Percentiles rank a stretch among this genome's conserved stretches.
These are phyloP conservation scores for Kodamaea laetipori DNA, from an alignment of 805 yeast genomes.

Conservation along the genomic window DNA sequence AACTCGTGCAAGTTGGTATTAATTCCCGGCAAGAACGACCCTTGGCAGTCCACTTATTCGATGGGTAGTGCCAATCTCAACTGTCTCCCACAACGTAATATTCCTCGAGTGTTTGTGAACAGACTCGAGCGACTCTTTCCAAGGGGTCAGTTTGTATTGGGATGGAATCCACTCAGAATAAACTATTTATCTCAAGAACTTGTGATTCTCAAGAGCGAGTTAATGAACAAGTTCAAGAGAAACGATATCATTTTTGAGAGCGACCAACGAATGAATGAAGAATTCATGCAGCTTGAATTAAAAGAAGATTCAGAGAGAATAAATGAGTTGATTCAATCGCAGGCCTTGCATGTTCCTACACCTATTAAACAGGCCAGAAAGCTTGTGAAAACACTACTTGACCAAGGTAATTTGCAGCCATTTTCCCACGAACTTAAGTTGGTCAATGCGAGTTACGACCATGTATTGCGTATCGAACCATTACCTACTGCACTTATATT, in stretches of 20 bases:
- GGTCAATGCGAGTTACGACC: constrained; percentile 69
- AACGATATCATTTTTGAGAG: constrained; percentile 61
- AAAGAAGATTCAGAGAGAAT: constrained; percentile 23
- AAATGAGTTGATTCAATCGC: constrained; percentile 19
- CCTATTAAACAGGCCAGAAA: constrained; percentile 63
- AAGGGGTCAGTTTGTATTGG: constrained; percentile 36
- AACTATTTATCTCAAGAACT: constrained; percentile 85
- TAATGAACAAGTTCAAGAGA: constrained; percentile 68
- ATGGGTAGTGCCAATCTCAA: constrained; percentile 50
- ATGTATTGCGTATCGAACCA: constrained; percentile 70
- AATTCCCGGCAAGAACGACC: constrained; percentile 90
- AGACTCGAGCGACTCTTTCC: constrained; percentile 61
- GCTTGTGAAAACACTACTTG: constrained; percentile 75
- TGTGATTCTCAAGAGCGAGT: constrained; percentile 69
- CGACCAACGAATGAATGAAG: constrained; percentile 32
- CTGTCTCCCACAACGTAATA: constrained; percentile 60
- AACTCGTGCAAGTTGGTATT: constrained; percentile 61
- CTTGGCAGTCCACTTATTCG: constrained; percentile 79
- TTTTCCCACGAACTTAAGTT: constrained; percentile 64
- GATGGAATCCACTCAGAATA: constrained; percentile 77
- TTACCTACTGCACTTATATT: constrained; percentile 66
- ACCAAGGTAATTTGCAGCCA: constrained; percentile 88
- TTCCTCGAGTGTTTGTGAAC: constrained; percentile 73
- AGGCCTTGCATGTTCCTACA: constrained; percentile 35
- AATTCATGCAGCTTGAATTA: constrained; percentile 20